Evolutionary conservation across 1,284 basidiomycete genomes (phyloP).

Genomic region (Leccinum subspadiceum): DNA sequence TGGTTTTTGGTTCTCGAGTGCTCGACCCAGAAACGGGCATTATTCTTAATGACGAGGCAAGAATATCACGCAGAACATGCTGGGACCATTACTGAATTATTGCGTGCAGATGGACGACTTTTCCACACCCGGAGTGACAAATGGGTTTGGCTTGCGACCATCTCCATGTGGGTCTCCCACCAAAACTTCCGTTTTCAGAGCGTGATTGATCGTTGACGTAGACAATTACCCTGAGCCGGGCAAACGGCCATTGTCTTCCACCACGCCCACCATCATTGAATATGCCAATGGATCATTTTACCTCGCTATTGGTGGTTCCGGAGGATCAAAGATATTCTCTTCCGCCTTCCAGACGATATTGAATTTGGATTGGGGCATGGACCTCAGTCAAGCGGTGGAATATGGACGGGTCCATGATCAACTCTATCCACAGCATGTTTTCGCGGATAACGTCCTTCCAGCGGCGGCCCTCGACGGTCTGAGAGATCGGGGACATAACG

Average conservation of each 20-base stretch:
- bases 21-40: conserved; percentile 85
- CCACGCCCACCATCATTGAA: conserved; percentile 78
- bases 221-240: conserved; percentile 86
- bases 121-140: conserved; percentile 75
- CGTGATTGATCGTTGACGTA: conserved; percentile 26
- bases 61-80: neutral
- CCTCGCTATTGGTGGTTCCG: conserved; percentile 79
- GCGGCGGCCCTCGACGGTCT: conserved; percentile 52
- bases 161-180: conserved; percentile 64
- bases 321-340: conserved; percentile 84
- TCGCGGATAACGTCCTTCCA: conserved; percentile 60
- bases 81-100: conserved; percentile 8
- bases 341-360: conserved; percentile 80
- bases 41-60: conserved; percentile 83
- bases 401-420: conserved; percentile 91
- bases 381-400: conserved; percentile 81
- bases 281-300: conserved; percentile 67
- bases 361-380: conserved; percentile 81
- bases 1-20: conserved; percentile 84
- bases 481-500: conserved; percentile 64
- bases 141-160: conserved; percentile 81
- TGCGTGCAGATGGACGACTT: conserved; percentile 80
- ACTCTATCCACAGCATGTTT: conserved; percentile 66
- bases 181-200: neutral
- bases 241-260: conserved; percentile 89